Conservation (phyloP, 2,329 filamentous ascomycete species). For the Epichloe glyceriae region DNA sequence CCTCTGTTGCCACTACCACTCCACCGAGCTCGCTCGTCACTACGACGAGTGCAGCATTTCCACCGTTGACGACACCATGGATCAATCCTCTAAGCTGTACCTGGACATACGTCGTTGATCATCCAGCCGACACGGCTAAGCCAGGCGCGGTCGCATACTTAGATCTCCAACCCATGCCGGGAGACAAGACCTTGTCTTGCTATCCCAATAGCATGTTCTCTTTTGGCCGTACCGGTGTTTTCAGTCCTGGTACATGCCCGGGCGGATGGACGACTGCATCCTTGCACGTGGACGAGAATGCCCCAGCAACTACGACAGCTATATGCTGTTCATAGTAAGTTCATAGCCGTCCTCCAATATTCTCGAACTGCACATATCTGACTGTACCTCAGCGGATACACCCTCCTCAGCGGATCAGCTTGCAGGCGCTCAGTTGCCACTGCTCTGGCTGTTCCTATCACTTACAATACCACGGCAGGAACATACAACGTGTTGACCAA, state of each 20-base stretch:
- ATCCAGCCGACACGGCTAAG: constrained; percentile 11
- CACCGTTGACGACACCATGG: constrained; percentile 27
- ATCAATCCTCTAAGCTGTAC: constrained; percentile 23
- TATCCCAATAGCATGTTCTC: constrained; percentile 29
- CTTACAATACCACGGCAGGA: constrained; percentile 22
- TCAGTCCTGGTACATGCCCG: constrained; percentile 27
- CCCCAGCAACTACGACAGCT: constrained; percentile 18
- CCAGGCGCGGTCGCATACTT: constrained; percentile 23
- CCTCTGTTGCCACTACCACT: background rate
- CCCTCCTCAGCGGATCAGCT: constrained; percentile 18
- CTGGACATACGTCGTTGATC: constrained; percentile 24
- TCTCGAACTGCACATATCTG: background rate
- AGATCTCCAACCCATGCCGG: constrained; percentile 23
- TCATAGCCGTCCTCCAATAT: background rate
- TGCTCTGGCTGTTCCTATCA: constrained; percentile 23
- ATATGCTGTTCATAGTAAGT: constrained; percentile 30
- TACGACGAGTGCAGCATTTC: constrained; percentile 12
- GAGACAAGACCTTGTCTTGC: constrained; percentile 25
- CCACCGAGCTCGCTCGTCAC: background rate
- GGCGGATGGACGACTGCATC: constrained; percentile 27
- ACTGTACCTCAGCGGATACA: constrained; percentile 19
- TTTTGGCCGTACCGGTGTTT: constrained; percentile 23
- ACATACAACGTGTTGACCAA: constrained; percentile 22
- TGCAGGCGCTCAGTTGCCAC: constrained; percentile 24
- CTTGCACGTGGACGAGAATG: constrained; percentile 17